phyloP scores from a whole-genome alignment of 345 rosid genomes.

The Excoecaria cochinchinensis region DNA sequence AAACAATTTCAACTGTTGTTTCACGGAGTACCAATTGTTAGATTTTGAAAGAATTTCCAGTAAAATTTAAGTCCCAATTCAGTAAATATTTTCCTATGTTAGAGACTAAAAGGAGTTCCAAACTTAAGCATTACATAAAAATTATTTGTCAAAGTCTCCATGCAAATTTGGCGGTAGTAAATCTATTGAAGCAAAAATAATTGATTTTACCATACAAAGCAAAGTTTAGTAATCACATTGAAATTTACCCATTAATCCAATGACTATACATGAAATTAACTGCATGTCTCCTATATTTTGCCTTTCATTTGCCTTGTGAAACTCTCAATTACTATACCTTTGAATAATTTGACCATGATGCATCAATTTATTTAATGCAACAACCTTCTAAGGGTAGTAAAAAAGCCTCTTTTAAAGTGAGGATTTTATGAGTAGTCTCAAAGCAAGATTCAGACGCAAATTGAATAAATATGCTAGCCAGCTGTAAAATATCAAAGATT shows the following conservation, averaged over 20 bases:
- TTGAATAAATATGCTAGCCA: background rate
- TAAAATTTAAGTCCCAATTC: too few relatives aligned
- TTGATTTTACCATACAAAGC: background rate
- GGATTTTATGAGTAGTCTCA: background rate
- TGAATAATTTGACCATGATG: background rate
- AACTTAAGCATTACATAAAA: too few relatives aligned
- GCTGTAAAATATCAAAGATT: slow-evolving; percentile 19
- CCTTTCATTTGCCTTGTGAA: background rate
- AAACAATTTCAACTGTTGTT: background rate
- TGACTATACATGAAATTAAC: background rate
- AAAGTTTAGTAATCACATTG: background rate
- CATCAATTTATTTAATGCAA: background rate
- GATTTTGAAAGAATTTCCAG: background rate
- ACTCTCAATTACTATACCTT: background rate
- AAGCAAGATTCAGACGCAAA: background rate
- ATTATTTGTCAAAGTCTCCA: background rate
- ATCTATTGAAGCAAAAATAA: background rate
- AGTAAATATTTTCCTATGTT: too few relatives aligned
- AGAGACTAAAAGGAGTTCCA: too few relatives aligned
- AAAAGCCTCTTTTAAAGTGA: background rate
- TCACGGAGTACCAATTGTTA: background rate
- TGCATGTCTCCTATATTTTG: too few relatives aligned
- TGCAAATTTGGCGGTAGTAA: background rate
- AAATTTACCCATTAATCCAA: background rate
- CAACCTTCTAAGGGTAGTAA: background rate